Evolutionary conservation across 768 basidiomycete species (phyloP), one percentile per base, ranked within the genome.

Genomic region (Suillus clintonianus): DNA sequence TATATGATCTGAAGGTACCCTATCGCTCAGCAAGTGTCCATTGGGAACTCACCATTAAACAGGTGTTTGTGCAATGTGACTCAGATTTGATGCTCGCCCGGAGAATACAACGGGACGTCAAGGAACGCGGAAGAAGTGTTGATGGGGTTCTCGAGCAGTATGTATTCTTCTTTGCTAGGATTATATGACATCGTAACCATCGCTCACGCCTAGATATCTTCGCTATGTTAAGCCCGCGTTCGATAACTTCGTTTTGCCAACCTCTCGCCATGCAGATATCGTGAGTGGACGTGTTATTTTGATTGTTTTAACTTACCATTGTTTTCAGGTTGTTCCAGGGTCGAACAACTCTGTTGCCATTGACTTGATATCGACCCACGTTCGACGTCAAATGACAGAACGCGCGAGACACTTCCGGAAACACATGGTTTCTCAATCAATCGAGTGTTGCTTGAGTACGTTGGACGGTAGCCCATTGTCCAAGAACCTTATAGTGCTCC

Each of bases 71-170:
- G 8, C 93, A 97, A 80, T 92, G 91, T 64, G 95, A 99, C 73
- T 90, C 95, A 9, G 97, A 99, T 74, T 79, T 99, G 24, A 99
- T 99, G 97, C 89, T 99, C 55, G 94, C 97, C 1, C 87, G 97
- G 62, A 87, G 97, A 43, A 90, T 99, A 60, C 82, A 86, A 66
- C 83, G 97, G 61, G 97, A 99, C 70, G 86, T 93, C 19, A 85
- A 87, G 69, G 95, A 99, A 74, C 86, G 97, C 51, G 94, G 93
- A 0, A 81, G 97, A 60, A 88, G 83, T 61, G 89, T 98, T 0
- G 87, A 89, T 4, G 96, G 97, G 2, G 85, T 98, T 56, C 83
- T 98, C 11, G 92, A 95, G 70, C 95, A 97, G 90, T 93, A 68
- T 64, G 85, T 73, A 68, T 55, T 39, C 60, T 59, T 53, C 27